Conservation (phyloP, 805 yeast species). For the Suhomyces pyralidae region DNA sequence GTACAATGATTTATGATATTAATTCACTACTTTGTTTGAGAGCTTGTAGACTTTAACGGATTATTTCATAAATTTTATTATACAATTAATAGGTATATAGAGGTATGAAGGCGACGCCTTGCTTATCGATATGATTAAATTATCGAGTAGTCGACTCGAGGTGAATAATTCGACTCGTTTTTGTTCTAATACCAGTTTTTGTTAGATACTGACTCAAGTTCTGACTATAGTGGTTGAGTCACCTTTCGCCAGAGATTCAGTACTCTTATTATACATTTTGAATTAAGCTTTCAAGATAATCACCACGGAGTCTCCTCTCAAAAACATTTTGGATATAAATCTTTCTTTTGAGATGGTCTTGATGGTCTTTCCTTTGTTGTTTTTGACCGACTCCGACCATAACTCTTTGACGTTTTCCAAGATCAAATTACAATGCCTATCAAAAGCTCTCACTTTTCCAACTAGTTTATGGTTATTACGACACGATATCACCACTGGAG, state of each 20-base stretch:
- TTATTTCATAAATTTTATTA: not conserved
- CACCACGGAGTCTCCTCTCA: constrained; percentile 94
- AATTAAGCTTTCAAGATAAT: constrained; percentile 56
- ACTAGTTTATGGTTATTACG: constrained; percentile 91
- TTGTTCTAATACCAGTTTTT: not conserved
- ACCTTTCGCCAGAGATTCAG: too few relatives aligned
- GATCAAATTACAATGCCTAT: constrained; percentile 92
- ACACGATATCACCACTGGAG: constrained; percentile 81
- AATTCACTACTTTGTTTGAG: too few relatives aligned
- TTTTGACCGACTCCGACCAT: constrained; percentile 64
- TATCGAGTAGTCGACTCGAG: too few relatives aligned
- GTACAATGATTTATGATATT: too few relatives aligned
- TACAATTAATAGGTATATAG: not conserved
- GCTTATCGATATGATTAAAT: too few relatives aligned
- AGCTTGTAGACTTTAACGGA: too few relatives aligned
- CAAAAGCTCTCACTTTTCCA: constrained; percentile 90
- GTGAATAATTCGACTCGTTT: not conserved
- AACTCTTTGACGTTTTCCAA: constrained; percentile 88
- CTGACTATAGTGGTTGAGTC: not conserved
- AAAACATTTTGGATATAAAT: constrained; percentile 82
- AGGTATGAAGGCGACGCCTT: too few relatives aligned
- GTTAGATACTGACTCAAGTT: not conserved
- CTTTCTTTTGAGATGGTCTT: constrained; percentile 63
- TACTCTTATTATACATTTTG: not conserved
- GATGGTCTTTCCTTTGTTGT: constrained; percentile 67